Evolutionary conservation across 148 eudicot genomes (phyloP), one percentile per base, ranked within the genome.

Genomic region (Heliosperma pusillum): DNA sequence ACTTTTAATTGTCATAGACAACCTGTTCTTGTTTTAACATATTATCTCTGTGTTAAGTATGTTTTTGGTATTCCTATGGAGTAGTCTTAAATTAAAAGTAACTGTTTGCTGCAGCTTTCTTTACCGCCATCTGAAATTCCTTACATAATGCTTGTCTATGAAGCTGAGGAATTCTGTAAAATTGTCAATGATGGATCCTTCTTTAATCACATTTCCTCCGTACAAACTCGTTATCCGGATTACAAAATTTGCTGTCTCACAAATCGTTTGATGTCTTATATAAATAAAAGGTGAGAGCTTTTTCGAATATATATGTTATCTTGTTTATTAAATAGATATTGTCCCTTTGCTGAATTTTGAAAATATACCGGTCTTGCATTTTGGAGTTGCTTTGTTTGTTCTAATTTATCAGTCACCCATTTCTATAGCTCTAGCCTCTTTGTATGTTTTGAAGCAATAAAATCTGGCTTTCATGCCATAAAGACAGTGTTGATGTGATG

Each of bases 121-220:
- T 67, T 88, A 10, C 64, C 62, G 21, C 73, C 75, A 59, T 75
- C 77, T 71, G 87, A 80, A 53, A 77, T 95, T 70, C 88, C 80
- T 7, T 95, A 92, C 78, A 85, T 92, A 58, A 68, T 95, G 76
- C 80, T 95, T 21, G 74, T 95, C 42, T 90, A 84, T 69, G 90
- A 89, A 81, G 97, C 99, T 60, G 96, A 89, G 71, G 97, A 92
- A 82, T 94, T 95, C 67, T 92, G 99, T 83, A 85, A 80, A 60
- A 85, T 86, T 84, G 87, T 85, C 66, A 53, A 69, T 75, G 84
- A 82, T 81, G 91, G 80, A 60, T 85, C 92, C 80, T 78, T 92
- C 15, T 59, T 85, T 77, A 81, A 80, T 72, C 92, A 88, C 73
- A 81, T 95, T 74, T 82, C 86, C 69, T 33, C 76, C 62, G 91